Base-by-base conservation (phyloP, 768 basidiomycete genomes). In the Sistotremastrum suecicum region DNA sequence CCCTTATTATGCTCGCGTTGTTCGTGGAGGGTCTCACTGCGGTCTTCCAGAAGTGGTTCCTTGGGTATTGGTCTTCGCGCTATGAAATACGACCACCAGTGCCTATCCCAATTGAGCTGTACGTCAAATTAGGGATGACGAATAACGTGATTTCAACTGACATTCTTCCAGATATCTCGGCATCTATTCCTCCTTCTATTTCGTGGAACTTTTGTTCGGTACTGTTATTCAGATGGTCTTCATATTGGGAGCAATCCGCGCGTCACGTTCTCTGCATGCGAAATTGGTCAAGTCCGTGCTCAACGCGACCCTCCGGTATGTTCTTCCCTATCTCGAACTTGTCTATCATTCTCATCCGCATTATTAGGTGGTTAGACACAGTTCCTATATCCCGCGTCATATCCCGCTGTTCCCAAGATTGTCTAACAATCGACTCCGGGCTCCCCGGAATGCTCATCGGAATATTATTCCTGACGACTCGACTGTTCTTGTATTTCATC, bases 351-450 rank as follows among this genome's bases (percentile, higher is more conserved):
- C 35, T 29, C 31, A 20, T 5, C 10, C 28, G 10, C 6, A 36
- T 34, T 50, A n/a, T 10, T 32, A 59, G 65, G 36, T 66, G 63
- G 63, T 52, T 63, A 7, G 65, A 66, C 48, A 56, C 55, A 9
- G 60, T 59, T 0, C 65, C 65, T 1, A 56, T 56, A 1, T 52
- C 60, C 10, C 60, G 64, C 5, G 56, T 65, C 40, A 56, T 64
- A 33, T 50, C 60, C 8, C 54, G 58, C 5, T 58, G 56, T 48
- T 60, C 60, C 8, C 53, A 60, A 49, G 60, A 63, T 54, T 54
- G 65, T 39, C 58, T 52, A 38, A 41, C 47, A 20, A 36, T 53
- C 3, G 51, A 53, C 42, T 10, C 31, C 7, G 36, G 32, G 5
- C 10, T 39, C 34, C 28, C 40, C 39, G 10, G 45, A 20, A 28